phyloP scores from a whole-genome alignment of 768 basidiomycete genomes.

The Austroboletus eburneus region DNA sequence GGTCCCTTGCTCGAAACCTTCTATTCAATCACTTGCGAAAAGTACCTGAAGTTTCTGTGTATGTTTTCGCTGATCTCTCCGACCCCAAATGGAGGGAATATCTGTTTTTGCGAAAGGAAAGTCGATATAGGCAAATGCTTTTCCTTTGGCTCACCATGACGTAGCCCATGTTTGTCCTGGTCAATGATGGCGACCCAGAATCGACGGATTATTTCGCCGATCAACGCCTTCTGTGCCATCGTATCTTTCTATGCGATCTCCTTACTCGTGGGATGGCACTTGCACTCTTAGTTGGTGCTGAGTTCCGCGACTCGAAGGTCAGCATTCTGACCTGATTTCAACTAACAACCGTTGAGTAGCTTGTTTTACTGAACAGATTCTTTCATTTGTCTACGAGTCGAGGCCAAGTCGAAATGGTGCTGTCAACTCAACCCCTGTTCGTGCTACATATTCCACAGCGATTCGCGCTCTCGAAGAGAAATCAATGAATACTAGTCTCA shows the following conservation, averaged over 20 bases:
- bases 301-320: conserved; percentile 65
- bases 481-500: background rate
- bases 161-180: conserved; percentile 67
- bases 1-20: conserved; percentile 48
- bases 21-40: conserved; percentile 46
- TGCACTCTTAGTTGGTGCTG: conserved; percentile 47
- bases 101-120: conserved; percentile 38
- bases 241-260: conserved; percentile 47
- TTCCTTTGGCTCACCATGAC: conserved; percentile 8
- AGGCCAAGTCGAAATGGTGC: conserved; percentile 22
- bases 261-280: conserved; percentile 48
- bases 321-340: background rate
- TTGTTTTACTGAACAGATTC: conserved; percentile 38
- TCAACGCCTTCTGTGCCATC: conserved; percentile 41
- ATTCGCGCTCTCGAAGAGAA: conserved; percentile 7
- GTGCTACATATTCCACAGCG: conserved; percentile 6
- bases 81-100: conserved; percentile 52
- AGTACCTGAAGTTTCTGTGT: conserved; percentile 38
- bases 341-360: background rate
- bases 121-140: background rate
- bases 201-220: conserved; percentile 10
- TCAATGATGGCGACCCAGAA: conserved; percentile 46
- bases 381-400: conserved; percentile 54
- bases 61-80: conserved; percentile 41
- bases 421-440: conserved; percentile 11